Evolutionary conservation across 371 early-diverging fungal species (phyloP).

Genomic region (Furculomyces boomerangus): DNA sequence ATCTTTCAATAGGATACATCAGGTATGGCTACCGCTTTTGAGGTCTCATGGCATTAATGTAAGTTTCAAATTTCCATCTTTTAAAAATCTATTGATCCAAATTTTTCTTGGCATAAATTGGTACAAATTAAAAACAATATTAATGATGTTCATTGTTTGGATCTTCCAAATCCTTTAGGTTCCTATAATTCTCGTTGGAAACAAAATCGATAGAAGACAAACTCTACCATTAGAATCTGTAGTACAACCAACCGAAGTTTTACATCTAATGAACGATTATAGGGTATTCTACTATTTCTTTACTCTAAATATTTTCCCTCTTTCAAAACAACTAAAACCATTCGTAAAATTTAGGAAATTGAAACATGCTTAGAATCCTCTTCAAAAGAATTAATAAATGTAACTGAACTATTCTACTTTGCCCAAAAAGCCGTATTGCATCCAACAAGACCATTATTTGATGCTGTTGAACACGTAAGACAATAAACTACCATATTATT

Average conservation of each 20-base stretch:
- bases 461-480: slow-evolving; percentile 73
- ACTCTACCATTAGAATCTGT: slow-evolving; percentile 36
- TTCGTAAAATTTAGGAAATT: too few relatives aligned
- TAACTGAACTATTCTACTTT: slow-evolving; percentile 96
- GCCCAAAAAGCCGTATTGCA: slow-evolving; percentile 95
- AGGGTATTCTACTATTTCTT: slow-evolving; percentile 22
- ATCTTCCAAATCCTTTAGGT: slow-evolving; percentile 15
- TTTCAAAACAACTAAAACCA: slow-evolving; percentile 3
- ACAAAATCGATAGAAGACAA: slow-evolving; percentile 84
- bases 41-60: slow-evolving; percentile 79
- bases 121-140: too few relatives aligned
- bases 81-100: background rate
- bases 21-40: slow-evolving; percentile 85
- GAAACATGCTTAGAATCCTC: slow-evolving; percentile 96
- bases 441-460: slow-evolving; percentile 89
- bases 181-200: slow-evolving; percentile 91
- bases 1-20: slow-evolving; percentile 63
- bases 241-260: slow-evolving; percentile 77
- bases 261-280: slow-evolving; percentile 94
- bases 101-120: background rate
- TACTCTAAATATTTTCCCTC: slow-evolving; percentile 15
- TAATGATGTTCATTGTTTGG: background rate
- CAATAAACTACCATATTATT: background rate
- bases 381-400: slow-evolving; percentile 80
- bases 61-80: slow-evolving; percentile 6